These are phyloP conservation scores for Gastrodia elata DNA, from an alignment of 106 monocot species.

Conservation along the genomic window DNA sequence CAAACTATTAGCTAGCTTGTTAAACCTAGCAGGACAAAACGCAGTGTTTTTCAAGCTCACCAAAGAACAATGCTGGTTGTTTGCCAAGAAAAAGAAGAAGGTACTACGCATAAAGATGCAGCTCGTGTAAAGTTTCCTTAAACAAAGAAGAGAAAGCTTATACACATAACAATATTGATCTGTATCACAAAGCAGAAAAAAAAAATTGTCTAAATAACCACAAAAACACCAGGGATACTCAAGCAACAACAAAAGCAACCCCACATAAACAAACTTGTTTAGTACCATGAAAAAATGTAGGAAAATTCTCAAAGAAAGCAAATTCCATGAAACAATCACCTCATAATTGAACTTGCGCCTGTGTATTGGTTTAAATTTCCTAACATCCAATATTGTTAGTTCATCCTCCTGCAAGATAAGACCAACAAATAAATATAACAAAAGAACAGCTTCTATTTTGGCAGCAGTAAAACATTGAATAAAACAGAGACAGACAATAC, in stretches of 20 bases:
- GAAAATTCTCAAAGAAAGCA: neutral
- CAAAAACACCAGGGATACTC: neutral
- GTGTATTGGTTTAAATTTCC: slow-evolving; percentile 83
- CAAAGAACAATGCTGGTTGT: neutral
- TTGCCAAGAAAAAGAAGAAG: neutral
- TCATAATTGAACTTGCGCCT: slow-evolving; percentile 91
- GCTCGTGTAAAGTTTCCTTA: neutral
- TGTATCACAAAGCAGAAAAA: neutral
- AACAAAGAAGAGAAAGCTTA: neutral
- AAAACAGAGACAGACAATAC: neutral
- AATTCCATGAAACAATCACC: slow-evolving; percentile 23
- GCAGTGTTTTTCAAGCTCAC: neutral
- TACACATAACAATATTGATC: neutral
- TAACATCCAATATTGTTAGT: slow-evolving; percentile 90
- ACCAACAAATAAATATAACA: neutral
- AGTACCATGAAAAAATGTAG: neutral
- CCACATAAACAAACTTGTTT: neutral
- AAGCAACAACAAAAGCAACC: neutral
- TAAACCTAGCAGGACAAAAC: neutral
- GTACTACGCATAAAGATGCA: neutral
- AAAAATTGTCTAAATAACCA: neutral
- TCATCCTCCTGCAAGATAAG: slow-evolving; percentile 75
- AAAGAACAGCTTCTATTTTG: neutral
- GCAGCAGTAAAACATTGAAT: neutral
- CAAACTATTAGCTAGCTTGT: neutral